Conservation (phyloP, 2,329 filamentous ascomycete genomes). For the Claviceps maximensis region DNA sequence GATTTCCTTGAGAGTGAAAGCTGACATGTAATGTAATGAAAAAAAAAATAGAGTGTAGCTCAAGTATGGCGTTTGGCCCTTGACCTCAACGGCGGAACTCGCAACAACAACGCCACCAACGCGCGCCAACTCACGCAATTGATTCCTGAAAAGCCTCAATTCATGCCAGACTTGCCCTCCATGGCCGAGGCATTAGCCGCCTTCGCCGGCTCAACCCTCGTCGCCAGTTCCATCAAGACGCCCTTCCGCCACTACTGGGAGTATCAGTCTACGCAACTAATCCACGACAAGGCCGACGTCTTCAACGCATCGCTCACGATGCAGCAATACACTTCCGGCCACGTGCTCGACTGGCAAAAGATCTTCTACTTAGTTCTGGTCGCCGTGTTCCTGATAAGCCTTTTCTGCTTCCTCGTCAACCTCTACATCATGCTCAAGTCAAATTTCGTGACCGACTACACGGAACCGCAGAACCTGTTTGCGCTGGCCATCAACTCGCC, state of each 20-base stretch:
- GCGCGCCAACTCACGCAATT: constrained; percentile 42
- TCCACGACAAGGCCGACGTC: constrained; percentile 28
- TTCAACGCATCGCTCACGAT: constrained; percentile 53
- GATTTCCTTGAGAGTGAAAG: neutral
- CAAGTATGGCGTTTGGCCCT: constrained; percentile 41
- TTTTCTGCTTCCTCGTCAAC: constrained; percentile 51
- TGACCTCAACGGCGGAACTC: constrained; percentile 41
- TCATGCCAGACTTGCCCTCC: constrained; percentile 45
- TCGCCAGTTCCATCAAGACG: constrained; percentile 43
- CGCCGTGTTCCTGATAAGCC: constrained; percentile 53
- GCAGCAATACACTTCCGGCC: constrained; percentile 59
- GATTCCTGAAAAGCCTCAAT: constrained; percentile 25
- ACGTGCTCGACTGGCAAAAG: constrained; percentile 44
- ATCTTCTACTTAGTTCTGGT: constrained; percentile 55
- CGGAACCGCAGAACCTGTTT: constrained; percentile 65
- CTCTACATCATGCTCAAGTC: constrained; percentile 21
- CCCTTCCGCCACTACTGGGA: constrained; percentile 48
- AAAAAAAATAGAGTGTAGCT: constrained; percentile 29
- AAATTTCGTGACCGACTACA: constrained; percentile 63
- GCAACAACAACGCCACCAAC: constrained; percentile 44
- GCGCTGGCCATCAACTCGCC: constrained; percentile 52
- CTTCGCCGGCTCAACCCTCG: constrained; percentile 51
- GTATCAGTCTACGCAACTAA: constrained; percentile 21
- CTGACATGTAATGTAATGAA: neutral
- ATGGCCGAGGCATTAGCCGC: constrained; percentile 64